These are phyloP conservation scores for Hibiscus tridactylites DNA, from an alignment of 345 rosid genomes.

Conservation along the genomic window DNA sequence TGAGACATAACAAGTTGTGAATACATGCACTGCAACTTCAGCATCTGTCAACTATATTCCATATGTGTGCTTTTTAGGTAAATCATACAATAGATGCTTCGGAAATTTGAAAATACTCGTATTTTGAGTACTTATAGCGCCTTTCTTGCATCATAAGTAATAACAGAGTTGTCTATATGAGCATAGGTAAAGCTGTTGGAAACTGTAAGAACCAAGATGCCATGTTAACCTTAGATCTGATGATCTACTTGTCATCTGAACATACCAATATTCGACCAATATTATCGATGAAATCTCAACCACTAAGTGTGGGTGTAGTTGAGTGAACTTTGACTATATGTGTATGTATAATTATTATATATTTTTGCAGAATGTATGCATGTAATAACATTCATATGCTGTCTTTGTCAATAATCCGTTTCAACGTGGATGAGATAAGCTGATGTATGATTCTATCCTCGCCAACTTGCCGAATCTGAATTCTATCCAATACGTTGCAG, in stretches of 20 bases:
- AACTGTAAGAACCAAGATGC: background rate
- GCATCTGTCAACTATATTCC: background rate
- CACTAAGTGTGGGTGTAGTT: background rate
- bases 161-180: background rate
- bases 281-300: background rate
- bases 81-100: too few relatives aligned
- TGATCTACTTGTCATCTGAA: background rate
- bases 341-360: background rate
- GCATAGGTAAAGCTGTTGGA: background rate
- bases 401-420: background rate
- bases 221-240: background rate
- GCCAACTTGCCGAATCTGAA: background rate
- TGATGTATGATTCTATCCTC: background rate
- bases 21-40: background rate
- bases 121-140: background rate
- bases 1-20: background rate
- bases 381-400: background rate
- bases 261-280: background rate
- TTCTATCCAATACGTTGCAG: background rate
- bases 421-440: background rate
- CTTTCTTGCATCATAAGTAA: background rate
- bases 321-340: background rate
- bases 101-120: too few relatives aligned
- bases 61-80: too few relatives aligned
- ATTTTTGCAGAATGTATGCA: background rate